These are phyloP conservation scores for Hypomontagnella monticulosa DNA, from an alignment of 495 filamentous ascomycete genomes.

Conservation along the genomic window DNA sequence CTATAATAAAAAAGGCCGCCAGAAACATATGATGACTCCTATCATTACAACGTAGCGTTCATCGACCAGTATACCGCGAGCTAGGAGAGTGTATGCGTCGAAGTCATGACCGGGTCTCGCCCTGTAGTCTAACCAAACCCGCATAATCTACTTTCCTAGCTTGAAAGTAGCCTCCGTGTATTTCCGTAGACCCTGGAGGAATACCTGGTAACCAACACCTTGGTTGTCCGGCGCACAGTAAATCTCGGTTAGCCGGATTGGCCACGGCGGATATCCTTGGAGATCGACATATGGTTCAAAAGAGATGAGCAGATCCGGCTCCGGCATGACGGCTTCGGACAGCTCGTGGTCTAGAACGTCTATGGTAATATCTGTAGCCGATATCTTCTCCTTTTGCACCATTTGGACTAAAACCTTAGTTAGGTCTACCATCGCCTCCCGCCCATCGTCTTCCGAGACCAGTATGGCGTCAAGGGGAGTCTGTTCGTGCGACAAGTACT, in stretches of 20 bases:
- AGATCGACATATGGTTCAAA: constrained; percentile 84
- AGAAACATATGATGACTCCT: neutral
- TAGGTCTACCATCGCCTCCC: constrained; percentile 91
- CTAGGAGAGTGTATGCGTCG: neutral
- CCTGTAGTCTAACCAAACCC: constrained; percentile 5
- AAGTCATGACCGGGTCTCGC: constrained; percentile 7
- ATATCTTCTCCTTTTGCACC: constrained; percentile 87
- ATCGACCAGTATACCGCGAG: constrained; percentile 5
- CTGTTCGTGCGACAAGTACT: constrained; percentile 29
- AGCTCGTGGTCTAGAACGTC: constrained; percentile 94
- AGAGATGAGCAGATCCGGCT: constrained; percentile 89
- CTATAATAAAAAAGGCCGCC: neutral
- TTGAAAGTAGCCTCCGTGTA: constrained; percentile 90
- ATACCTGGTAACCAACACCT: constrained; percentile 92
- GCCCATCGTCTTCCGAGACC: constrained; percentile 85
- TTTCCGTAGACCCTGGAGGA: constrained; percentile 81
- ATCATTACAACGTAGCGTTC: constrained; percentile 6
- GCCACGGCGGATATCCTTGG: constrained; percentile 96
- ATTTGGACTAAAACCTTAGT: constrained; percentile 95
- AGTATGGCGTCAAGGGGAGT: constrained; percentile 80
- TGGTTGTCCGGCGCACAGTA: constrained; percentile 77
- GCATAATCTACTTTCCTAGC: constrained; percentile 72
- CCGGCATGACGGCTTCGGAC: constrained; percentile 70
- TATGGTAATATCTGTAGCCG: constrained; percentile 77
- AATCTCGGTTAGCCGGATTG: constrained; percentile 93